A percentile compares a stretch with the other conserved stretches of the same genome.
These are phyloP conservation scores for Aureobasidium sp. DNA, from an alignment of 2,329 filamentous ascomycete genomes.

Conservation along the genomic window DNA sequence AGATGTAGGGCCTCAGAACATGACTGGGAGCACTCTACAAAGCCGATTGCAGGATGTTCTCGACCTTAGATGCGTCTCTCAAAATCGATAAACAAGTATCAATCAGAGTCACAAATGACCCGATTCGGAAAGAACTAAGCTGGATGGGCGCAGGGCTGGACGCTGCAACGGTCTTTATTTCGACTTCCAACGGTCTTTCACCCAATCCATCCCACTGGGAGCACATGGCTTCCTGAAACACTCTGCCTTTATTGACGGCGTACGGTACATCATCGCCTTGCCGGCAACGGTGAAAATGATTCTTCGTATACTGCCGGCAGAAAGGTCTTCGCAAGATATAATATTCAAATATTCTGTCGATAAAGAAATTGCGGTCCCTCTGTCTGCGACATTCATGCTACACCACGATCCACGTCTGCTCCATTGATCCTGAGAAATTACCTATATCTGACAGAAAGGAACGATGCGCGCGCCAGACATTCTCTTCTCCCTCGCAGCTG, in stretches of 20 bases:
- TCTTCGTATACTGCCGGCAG: neutral
- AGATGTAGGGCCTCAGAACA: neutral
- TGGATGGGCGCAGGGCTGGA: neutral
- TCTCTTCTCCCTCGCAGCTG: neutral
- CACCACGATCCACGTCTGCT: neutral
- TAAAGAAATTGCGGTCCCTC: neutral
- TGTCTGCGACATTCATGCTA: neutral
- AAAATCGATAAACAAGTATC: neutral
- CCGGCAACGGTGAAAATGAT: constrained; percentile 8
- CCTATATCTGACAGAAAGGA: neutral
- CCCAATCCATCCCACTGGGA: neutral
- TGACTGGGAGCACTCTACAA: neutral
- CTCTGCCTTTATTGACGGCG: neutral
- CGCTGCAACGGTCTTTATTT: constrained; percentile 9
- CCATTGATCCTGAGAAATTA: neutral
- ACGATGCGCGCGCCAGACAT: neutral
- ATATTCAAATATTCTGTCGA: neutral
- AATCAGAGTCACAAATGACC: neutral
- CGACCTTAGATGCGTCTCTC: neutral
- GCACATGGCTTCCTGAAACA: neutral
- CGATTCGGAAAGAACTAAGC: neutral
- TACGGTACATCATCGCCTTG: constrained; percentile 2
- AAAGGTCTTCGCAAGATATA: neutral
- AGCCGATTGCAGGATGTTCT: neutral
- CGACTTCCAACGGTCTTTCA: neutral